Conservation (phyloP, 2,329 filamentous ascomycete genomes). For the Fusarium robinianum region DNA sequence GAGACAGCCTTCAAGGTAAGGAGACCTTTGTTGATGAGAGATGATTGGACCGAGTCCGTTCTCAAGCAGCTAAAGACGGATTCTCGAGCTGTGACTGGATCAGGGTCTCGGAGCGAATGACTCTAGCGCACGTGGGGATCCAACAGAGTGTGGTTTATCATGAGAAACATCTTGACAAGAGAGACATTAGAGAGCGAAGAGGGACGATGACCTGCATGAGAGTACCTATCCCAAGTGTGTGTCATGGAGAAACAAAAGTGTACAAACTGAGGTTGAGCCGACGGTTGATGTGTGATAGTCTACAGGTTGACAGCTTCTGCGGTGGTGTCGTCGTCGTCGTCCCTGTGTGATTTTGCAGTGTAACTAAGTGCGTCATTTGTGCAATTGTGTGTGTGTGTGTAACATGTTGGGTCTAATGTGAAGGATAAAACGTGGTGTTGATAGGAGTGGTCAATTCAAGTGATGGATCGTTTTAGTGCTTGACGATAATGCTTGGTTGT, state of each 20-base stretch:
- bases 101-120: slow-evolving; percentile 23
- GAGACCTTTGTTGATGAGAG: slow-evolving; percentile 5
- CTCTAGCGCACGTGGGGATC: slow-evolving; percentile 32
- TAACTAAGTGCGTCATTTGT: no score
- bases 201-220: no score
- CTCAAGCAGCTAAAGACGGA: slow-evolving; percentile 7
- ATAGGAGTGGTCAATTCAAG: slow-evolving; percentile 5
- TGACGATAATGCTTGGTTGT: slow-evolving; percentile 4
- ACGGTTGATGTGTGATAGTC: no score
- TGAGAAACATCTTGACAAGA: slow-evolving; percentile 2
- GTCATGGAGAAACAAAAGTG: no score
- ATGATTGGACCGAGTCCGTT: slow-evolving; percentile 1
- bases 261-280: no score
- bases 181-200: slow-evolving; percentile 17
- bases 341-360: no score
- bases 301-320: no score
- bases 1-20: slow-evolving; percentile 18
- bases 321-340: no score
- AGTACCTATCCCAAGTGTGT: no score
- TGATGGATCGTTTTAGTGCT: slow-evolving; percentile 9
- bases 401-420: no score
- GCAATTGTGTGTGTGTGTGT: no score
- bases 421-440: slow-evolving; percentile 22
- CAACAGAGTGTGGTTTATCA: slow-evolving; percentile 13
- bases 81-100: slow-evolving; percentile 19